Evolutionary conservation across 805 yeast species (phyloP), one percentile per base, ranked within the genome.

Genomic region (Lipomyces sp.): DNA sequence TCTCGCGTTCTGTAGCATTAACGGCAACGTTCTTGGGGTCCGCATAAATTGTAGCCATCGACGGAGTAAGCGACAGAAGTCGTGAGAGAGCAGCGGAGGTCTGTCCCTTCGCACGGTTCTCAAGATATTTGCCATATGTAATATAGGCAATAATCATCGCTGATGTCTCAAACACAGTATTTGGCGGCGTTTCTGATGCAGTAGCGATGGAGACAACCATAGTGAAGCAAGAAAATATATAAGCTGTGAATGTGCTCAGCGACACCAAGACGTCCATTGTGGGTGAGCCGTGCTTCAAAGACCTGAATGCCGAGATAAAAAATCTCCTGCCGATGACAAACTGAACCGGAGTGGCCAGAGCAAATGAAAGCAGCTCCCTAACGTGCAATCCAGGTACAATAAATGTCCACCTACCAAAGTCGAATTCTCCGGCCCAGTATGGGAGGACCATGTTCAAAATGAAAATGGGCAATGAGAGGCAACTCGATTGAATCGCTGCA

Each of bases 241-340:
- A 95, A 3, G 97, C 90, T 30, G 90, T 86, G 59, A 88, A 78
- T 0, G 97, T 92, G 2, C 98, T 91, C 29, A 90, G 81, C 61
- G 90, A 87, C 48, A 95, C 92, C 66, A 95, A 81, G 1, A 94
- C 90, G 77, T 95, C 99, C 99, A 95, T 96, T 6, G 94, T 92
- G 32, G 90, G 87, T n/a, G 85, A 79, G 4, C 87, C 83, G 73
- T 90, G 92, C 62, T 81, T 81, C 30, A 92, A 65, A 5, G 97
- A 88, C 45, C 83, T 84, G 74, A 78, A 82, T 6, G 95, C 85
- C 64, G 90, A 88, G 58, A 77, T 78, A 77, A 86, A 86, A 74
- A 92, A 95, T 45, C 83, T 80, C 5, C 79, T 72, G 0, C 97
- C 98, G n/a, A 92, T 78, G 69, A 80, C 77, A 70, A 88, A 85